Base-by-base conservation (phyloP, 208 protist genomes). In the Porcisia hertigi region DNA sequence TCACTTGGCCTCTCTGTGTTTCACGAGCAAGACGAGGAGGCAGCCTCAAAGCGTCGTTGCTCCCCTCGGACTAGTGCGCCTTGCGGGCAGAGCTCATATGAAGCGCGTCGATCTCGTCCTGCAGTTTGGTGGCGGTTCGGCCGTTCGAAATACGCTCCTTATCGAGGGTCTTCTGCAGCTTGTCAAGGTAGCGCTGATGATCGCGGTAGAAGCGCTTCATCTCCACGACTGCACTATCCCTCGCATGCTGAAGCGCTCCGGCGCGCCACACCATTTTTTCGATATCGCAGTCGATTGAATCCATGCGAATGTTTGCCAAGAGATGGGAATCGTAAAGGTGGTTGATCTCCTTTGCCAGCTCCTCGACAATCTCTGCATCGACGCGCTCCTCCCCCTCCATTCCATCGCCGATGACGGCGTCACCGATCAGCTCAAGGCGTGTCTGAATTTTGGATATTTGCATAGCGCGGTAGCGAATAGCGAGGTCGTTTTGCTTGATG, bases 381-480 rank as follows among this genome's bases (percentile, higher is more conserved):
- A 94, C 86, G 47, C 87, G 88, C 58, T 94, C 89, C 43, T 88
- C 79, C 43, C 52, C 63, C 54, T 75, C 76, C 25, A 83, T 70
- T 12, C 75, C 85, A 16, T 91, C 88, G 16, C 89, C 88, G 12
- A 83, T 77, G 64, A 95, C 81, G 52, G 89, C 88, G 58, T 91
- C 84, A 67, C 87, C 88, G 65, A 95, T 88, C 71, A 93, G 82
- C 86, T 95, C 91, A 47, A 95, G 80, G 34, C 88, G 88, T 54
- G 84, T 86, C 83, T 95, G 86, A 57, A 83, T 71, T 75, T 89
- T 92, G 3, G 87, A 80, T n/a, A 95, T 92, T 76, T 91, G 83
- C 82, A 91, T 85, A 9, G 88, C 88, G 47, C 88, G 91, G 59
- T 88, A 80, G 49, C 86, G 84, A 63, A 95, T 90, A 39, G 89